phyloP scores from a whole-genome alignment of 768 basidiomycete genomes.

The Psilocybe cyanescens region DNA sequence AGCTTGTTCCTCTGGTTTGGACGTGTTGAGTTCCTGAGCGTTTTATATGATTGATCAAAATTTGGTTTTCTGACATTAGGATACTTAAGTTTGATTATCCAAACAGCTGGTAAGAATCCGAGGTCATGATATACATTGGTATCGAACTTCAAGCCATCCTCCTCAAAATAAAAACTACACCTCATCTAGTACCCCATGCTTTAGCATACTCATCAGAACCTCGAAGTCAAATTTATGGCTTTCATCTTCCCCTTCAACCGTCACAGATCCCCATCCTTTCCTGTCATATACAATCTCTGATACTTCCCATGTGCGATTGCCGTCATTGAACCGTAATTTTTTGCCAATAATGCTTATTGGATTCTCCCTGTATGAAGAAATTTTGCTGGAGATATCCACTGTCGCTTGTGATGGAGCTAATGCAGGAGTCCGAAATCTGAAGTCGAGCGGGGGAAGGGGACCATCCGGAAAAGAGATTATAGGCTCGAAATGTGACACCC shows the following conservation, averaged over 20 bases:
- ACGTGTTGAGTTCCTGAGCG: too few relatives aligned
- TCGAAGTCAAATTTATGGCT: background rate
- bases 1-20: too few relatives aligned
- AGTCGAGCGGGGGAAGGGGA: background rate
- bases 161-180: too few relatives aligned
- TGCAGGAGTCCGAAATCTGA: background rate
- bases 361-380: background rate
- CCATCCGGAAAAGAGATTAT: background rate
- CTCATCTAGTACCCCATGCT: background rate
- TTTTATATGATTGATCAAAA: too few relatives aligned
- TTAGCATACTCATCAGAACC: conserved; percentile 1
- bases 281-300: background rate
- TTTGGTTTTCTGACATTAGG: too few relatives aligned
- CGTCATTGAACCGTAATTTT: background rate
- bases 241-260: background rate
- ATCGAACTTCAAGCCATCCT: too few relatives aligned
- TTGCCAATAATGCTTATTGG: background rate
- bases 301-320: background rate
- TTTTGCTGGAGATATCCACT: background rate
- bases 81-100: too few relatives aligned
- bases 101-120: too few relatives aligned
- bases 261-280: background rate
- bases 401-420: background rate
- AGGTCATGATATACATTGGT: too few relatives aligned
- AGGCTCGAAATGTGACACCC: background rate